Percentiles rank a stretch among this genome's conserved stretches.
These are phyloP conservation scores for Neurospora terricola DNA, from an alignment of 495 filamentous ascomycete species.

Conservation along the genomic window DNA sequence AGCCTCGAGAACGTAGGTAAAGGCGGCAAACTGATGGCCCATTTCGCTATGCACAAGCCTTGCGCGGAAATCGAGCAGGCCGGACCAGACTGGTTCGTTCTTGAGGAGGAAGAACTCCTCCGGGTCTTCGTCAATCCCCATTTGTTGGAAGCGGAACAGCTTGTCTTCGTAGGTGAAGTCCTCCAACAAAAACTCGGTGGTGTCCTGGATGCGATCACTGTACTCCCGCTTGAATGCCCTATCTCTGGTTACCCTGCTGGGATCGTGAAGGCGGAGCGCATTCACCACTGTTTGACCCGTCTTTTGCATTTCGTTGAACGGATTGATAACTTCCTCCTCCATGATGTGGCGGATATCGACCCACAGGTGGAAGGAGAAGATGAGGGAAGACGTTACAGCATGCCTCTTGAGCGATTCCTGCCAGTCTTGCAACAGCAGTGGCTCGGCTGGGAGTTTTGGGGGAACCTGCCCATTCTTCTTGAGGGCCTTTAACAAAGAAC, in stretches of 20 bases:
- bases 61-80: constrained; percentile 19
- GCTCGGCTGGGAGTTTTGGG: constrained; percentile 8
- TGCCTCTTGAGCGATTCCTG: constrained; percentile 6
- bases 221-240: constrained; percentile 8
- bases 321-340: constrained; percentile 10
- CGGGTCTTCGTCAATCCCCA: constrained; percentile 1
- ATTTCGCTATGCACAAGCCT: constrained; percentile 16
- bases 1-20: constrained; percentile 8
- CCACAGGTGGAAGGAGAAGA: constrained; percentile 19
- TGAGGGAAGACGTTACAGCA: constrained; percentile 2
- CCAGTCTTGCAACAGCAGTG: constrained; percentile 12
- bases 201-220: constrained; percentile 8
- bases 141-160: constrained; percentile 1
- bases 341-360: constrained; percentile 23
- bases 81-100: constrained; percentile 17
- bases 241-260: background rate
- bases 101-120: constrained; percentile 12
- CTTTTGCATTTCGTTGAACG: constrained; percentile 12
- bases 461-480: constrained; percentile 7
- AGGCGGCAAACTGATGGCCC: constrained; percentile 10
- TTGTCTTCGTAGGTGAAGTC: constrained; percentile 15
- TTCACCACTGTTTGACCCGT: constrained; percentile 6
- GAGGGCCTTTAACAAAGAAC: constrained; percentile 11
- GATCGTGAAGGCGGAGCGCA: background rate
- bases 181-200: constrained; percentile 7